Evolutionary conservation across 306 rosid species (phyloP), one percentile per base, ranked within the genome.

Genomic region (Calophaca sinica): DNA sequence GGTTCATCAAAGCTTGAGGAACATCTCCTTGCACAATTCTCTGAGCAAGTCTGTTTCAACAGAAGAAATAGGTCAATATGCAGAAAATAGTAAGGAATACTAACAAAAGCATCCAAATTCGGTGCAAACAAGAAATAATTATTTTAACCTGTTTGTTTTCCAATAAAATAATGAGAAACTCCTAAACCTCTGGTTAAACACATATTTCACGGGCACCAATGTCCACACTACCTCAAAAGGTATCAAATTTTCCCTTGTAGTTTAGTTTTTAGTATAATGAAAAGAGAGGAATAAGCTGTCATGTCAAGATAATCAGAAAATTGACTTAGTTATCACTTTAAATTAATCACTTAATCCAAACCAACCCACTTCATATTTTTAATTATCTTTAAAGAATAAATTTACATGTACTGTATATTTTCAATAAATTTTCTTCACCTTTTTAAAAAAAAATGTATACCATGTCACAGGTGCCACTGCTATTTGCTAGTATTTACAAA

Each of bases 21-120:
- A 94, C 98, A 79, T 94, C 97, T 57, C 91, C 97, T 82, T 94
- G 93, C 77, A 94, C 96, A 12, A 94, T 94, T 85, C 98, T 87
- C 82, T 94, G 98, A 62, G 98, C 98, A 60, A 94, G 96, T 79
- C 98, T 94, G 96, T 88, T 79, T 59, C 83, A 61, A 52, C 48
- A 70, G 69, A 10, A 49, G 41, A 62, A 42, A 79, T 15, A 58
- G 72, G 45, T 64, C 53, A 62, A 68, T 32, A 45, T 9, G 20
- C 54, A 75, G 20, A 63, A 31, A 5, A 62, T 2, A 14, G 32
- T 6, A 72, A 64, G 2, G 52, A 77, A 57, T n/a, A 53, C 1
- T 26, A 70, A 28, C 53, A 55, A 54, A 51, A 49, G 50, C 33
- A 79, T 38, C 54, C 53, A 83, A 42, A 74, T 12, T 20, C 14